Evolutionary conservation across 2,329 filamentous ascomycete genomes (phyloP).

Genomic region (Fusarium subtropicale): DNA sequence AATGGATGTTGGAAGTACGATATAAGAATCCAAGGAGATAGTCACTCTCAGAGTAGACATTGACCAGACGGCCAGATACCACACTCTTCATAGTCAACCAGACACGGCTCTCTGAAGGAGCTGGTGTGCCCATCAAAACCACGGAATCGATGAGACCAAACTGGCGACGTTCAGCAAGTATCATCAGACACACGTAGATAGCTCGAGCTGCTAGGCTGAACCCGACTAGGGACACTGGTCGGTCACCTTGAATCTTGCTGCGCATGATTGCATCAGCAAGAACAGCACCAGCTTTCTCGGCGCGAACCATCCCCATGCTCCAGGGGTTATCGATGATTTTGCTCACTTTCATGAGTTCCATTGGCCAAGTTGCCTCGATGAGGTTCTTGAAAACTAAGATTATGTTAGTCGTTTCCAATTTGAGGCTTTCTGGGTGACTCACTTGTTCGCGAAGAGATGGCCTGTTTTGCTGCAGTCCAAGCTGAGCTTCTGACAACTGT

Average conservation of each 20-base stretch:
- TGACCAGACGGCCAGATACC: slow-evolving; percentile 85
- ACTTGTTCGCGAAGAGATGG: slow-evolving; percentile 61
- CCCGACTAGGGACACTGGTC: slow-evolving; percentile 82
- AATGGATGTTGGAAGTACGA: slow-evolving; percentile 82
- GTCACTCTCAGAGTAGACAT: slow-evolving; percentile 89
- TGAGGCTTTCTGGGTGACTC: slow-evolving; percentile 43
- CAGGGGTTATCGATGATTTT: slow-evolving; percentile 86
- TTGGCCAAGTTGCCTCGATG: slow-evolving; percentile 71
- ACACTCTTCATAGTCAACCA: slow-evolving; percentile 85
- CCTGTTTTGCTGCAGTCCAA: slow-evolving; percentile 76
- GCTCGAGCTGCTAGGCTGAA: slow-evolving; percentile 85
- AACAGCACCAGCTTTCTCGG: slow-evolving; percentile 77
- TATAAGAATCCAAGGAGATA: slow-evolving; percentile 91
- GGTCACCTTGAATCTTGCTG: slow-evolving; percentile 80
- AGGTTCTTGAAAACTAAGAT: slow-evolving; percentile 65
- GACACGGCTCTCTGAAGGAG: slow-evolving; percentile 75
- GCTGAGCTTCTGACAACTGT: slow-evolving; percentile 82
- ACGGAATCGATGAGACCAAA: slow-evolving; percentile 91
- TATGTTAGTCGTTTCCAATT: not conserved
- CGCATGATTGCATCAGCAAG: slow-evolving; percentile 86
- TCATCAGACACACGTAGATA: slow-evolving; percentile 86
- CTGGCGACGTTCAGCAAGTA: slow-evolving; percentile 80
- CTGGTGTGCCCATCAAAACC: slow-evolving; percentile 84
- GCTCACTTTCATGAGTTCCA: slow-evolving; percentile 73
- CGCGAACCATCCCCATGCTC: slow-evolving; percentile 78